A percentile compares a stretch with the other conserved stretches of the same genome.
These are phyloP conservation scores for Pseudogymnoascus sp. DNA, from an alignment of 2,329 filamentous ascomycete genomes.

Conservation along the genomic window DNA sequence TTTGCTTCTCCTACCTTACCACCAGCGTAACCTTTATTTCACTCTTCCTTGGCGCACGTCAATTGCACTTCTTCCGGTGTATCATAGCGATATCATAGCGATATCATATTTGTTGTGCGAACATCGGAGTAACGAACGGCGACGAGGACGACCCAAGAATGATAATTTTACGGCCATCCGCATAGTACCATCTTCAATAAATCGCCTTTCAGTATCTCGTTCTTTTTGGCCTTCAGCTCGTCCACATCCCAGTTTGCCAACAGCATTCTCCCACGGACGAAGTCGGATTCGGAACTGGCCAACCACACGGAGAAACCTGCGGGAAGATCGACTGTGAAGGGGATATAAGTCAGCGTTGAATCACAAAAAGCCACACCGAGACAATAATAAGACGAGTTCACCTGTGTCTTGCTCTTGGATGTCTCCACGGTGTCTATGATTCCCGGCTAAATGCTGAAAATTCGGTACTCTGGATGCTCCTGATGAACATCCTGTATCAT, in stretches of 20 bases:
- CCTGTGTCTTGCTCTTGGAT: constrained; percentile 7
- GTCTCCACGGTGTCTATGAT: constrained; percentile 14
- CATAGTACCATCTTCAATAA: neutral
- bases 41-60: neutral
- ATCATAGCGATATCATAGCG: neutral
- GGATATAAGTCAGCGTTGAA: neutral
- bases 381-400: neutral
- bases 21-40: neutral
- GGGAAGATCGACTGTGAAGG: neutral
- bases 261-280: constrained; percentile 32
- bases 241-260: constrained; percentile 37
- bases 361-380: neutral
- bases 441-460: constrained; percentile 13
- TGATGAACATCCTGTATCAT: constrained; percentile 10
- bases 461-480: constrained; percentile 13
- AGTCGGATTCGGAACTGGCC: constrained; percentile 31
- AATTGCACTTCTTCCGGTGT: neutral
- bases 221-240: constrained; percentile 26
- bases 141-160: neutral
- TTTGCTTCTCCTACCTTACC: neutral
- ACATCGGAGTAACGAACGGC: neutral
- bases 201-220: constrained; percentile 9
- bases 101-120: neutral
- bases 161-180: neutral
- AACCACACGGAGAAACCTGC: constrained; percentile 30